Evolutionary conservation across 164 flowering plant genomes (phyloP).

Genomic region (Macadamia tetraphylla): DNA sequence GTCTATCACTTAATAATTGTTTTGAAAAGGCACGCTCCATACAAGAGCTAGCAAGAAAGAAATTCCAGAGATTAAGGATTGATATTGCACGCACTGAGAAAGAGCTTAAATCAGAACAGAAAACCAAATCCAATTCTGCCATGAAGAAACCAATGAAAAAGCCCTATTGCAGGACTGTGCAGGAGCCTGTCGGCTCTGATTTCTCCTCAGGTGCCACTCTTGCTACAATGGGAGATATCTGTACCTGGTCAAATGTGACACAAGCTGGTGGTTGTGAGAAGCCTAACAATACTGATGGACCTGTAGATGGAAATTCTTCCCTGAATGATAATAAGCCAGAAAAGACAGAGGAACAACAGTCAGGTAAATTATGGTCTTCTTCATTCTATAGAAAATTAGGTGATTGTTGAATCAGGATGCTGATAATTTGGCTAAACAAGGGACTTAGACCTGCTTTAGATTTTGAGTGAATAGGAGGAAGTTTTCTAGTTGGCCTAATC

Average conservation of each 20-base stretch:
- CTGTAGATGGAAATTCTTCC: conserved; percentile 44
- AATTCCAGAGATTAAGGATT: conserved; percentile 54
- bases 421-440: too few relatives aligned
- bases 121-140: conserved; percentile 27
- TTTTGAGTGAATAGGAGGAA: too few relatives aligned
- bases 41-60: conserved; percentile 80
- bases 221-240: conserved; percentile 52
- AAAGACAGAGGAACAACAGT: conserved; percentile 52
- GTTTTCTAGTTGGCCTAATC: too few relatives aligned
- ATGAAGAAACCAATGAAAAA: conserved; percentile 51
- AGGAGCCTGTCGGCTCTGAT: conserved; percentile 78
- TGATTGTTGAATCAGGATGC: too few relatives aligned
- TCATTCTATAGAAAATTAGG: too few relatives aligned
- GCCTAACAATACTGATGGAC: conserved; percentile 36
- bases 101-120: conserved; percentile 55
- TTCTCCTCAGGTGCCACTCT: conserved; percentile 83
- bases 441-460: too few relatives aligned
- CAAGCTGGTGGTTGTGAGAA: conserved; percentile 42
- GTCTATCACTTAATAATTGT: not conserved
- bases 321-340: conserved; percentile 45
- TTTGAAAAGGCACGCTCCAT: conserved; percentile 71
- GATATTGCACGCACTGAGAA: conserved; percentile 38
- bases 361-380: conserved; percentile 36
- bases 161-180: conserved; percentile 29
- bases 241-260: conserved; percentile 25